Evolutionary conservation across 2,329 filamentous ascomycete species (phyloP), one percentile per base, ranked within the genome.

Genomic region (Pseudopyricularia cyperi): DNA sequence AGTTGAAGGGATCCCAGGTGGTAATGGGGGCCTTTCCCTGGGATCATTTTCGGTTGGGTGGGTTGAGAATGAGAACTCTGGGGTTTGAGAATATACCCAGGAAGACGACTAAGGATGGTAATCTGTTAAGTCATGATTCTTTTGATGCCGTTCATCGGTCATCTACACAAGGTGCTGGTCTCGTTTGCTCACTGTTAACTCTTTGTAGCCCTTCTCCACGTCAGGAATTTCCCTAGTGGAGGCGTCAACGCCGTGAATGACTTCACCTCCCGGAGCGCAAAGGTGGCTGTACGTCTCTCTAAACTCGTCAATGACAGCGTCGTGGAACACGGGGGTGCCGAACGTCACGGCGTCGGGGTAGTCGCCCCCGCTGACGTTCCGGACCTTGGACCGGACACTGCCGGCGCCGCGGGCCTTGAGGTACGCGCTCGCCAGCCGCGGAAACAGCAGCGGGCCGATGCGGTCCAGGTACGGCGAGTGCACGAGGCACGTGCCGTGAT

Each of bases 401-500:
- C 93, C 89, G 1, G 96, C 90, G 0, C 93, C 93, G 55, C 85
- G 83, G 0, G 88, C 87, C 55, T 80, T 80, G 61, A 97, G 83
- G 62, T 80, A 90, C 0, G 75, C 74, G 58, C 82, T 83, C 0
- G 85, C 87, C 0, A 54, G 52, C 0, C 89, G 88, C n/a, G 88
- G 89, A 22, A 79, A 76, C 57, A 98, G 67, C 60, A 91, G 80
- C 2, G 75, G 68, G 1, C 82, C 80, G 28, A 97, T 85, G 39
- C 73, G 68, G 30, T 70, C 65, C 42, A 97, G 71, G 62, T 95
- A 87, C 2, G 85, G 84, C 52, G 87, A 90, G 33, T 76, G 73
- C 2, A 97, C 72, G 44, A 98, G 73, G 61, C 89, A 93, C 0
- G 93, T 98, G 7, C 90, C 93, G 66, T 98, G 93, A 66, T 98